Base-by-base conservation (phyloP, 805 yeast genomes). In the Myxozyma neotropica region DNA sequence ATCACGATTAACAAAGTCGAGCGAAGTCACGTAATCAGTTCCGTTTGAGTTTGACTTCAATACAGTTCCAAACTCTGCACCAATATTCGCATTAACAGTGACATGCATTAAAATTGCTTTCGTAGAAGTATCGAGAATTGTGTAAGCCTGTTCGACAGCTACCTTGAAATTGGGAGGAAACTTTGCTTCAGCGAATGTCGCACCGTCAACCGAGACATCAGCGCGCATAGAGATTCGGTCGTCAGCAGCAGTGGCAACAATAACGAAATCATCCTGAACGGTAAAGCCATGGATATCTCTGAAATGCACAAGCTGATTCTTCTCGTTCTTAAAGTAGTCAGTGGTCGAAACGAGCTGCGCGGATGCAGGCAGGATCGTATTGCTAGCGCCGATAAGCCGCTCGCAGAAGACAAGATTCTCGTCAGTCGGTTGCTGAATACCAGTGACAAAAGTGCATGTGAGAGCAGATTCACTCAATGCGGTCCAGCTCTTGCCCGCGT, bases 21-120 rank as follows among this genome's bases (percentile, higher is more conserved):
- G 78, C 1, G 91, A 77, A 39, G 84, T 75, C 1, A 87, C 89
- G 70, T 89, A 92, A 4, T 87, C 83, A 0, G 97, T 90, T 62
- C 99, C 99, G 68, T 90, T 89, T 19, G 88, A 89, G 73, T 93
- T 92, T 1, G 96, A 89, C 69, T 93, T 93, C 69, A 94, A 77
- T 19, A 94, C 74, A 0, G 89, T 79, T 17, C 99, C 99, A 71
- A 72, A 85, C 68, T 89, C 94, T 8, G 74, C 68, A 15, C 80
- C 83, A 0, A 68, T 46, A 12, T 75, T 78, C 19, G 75, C 70
- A 66, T 78, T 78, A 0, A 92, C 86, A 2, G 96, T 88, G 6
- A 91, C 87, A 71, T 90, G 97, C 74, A 94, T 70, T 73, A 91
- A 87, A 3, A 94, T 78, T 1, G 96, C 83, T 33, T 85, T 81